Evolutionary conservation across 371 early-diverging fungal species (phyloP), one percentile per base, ranked within the genome.

Genomic region (Syncephalastrum monosporum): DNA sequence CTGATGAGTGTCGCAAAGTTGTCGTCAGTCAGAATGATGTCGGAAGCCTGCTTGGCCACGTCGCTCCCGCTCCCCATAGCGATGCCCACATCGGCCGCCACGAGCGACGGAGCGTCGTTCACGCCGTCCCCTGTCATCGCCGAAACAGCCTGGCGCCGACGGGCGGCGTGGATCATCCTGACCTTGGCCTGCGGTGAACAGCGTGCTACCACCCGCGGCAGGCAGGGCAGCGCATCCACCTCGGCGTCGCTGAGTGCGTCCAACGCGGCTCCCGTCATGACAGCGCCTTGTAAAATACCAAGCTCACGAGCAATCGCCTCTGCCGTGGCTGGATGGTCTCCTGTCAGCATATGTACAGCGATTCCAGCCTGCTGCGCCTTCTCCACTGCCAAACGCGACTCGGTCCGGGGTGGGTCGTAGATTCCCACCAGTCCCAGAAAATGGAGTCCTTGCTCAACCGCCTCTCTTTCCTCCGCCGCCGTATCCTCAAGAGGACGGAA

Each of bases 141-240:
- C 53, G 79, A 77, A 52, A 82, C 79, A 29, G 86, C 82, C 3
- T 82, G 81, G 41, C 88, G 83, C 16, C 86, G 79, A 59, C 97
- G 89, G 57, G 99, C 75, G 0, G 97, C 94, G 66, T 89, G 80
- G 23, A 99, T 95, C 80, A 99, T 92, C 79, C 93, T 95, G 52
- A 97, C 87, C 69, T 99, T 99, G 68, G 95, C 95, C 63, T 98
- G 96, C 3, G 99, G 98, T 17, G 83, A 86, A 65, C 93, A 92
- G 38, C 99, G 86, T 1, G 98, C 96, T 65, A 97, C 92, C 0
- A 98, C 96, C 7, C 83, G 78, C 15, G 96, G 96, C 45, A 96
- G 84, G 42, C 93, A 88, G 2, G 72, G 64, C 16, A 94, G 70
- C 0, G 69, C 80, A 19, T 91, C 90, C 25, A 97, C 76, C 24